Percentiles rank a stretch among this genome's conserved stretches.
phyloP scores from a whole-genome alignment of 495 filamentous ascomycete species.

The Neurospora sublineolata region DNA sequence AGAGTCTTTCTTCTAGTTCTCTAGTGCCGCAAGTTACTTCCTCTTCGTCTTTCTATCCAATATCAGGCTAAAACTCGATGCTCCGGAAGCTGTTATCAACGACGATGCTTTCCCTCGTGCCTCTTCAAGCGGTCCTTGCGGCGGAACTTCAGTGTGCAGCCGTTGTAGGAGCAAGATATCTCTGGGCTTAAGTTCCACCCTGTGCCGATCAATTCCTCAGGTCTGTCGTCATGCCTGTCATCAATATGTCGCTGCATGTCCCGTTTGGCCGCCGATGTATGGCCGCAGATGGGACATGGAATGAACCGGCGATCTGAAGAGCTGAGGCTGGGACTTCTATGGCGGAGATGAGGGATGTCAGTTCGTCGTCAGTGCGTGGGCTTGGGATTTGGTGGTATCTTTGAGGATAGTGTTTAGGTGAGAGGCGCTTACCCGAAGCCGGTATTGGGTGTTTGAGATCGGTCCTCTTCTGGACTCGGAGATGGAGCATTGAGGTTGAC shows the following conservation, averaged over 20 bases:
- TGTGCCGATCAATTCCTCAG: not conserved
- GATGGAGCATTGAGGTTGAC: not conserved
- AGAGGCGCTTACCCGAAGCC: not conserved
- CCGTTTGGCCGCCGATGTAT: not conserved
- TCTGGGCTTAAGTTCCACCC: not conserved
- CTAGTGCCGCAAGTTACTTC: not conserved
- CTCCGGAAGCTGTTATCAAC: not conserved
- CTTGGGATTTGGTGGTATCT: too few relatives aligned
- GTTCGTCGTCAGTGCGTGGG: too few relatives aligned
- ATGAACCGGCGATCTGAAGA: not conserved
- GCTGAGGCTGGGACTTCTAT: not conserved
- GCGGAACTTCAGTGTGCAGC: not conserved
- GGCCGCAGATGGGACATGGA: not conserved
- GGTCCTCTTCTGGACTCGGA: not conserved
- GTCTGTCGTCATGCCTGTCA: not conserved
- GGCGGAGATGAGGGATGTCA: not conserved
- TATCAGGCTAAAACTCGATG: too few relatives aligned
- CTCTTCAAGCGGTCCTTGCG: not conserved
- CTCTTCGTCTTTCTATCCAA: too few relatives aligned
- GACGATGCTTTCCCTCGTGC: not conserved
- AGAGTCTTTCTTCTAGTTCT: too few relatives aligned
- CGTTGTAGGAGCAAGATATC: fast-evolving
- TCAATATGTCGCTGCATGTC: not conserved
- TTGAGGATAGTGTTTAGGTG: too few relatives aligned
- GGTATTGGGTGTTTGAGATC: not conserved